Percentiles rank a stretch among this genome's conserved stretches.
These are phyloP conservation scores for Physcia stellaris DNA, from an alignment of 495 filamentous ascomycete species.

Conservation along the genomic window DNA sequence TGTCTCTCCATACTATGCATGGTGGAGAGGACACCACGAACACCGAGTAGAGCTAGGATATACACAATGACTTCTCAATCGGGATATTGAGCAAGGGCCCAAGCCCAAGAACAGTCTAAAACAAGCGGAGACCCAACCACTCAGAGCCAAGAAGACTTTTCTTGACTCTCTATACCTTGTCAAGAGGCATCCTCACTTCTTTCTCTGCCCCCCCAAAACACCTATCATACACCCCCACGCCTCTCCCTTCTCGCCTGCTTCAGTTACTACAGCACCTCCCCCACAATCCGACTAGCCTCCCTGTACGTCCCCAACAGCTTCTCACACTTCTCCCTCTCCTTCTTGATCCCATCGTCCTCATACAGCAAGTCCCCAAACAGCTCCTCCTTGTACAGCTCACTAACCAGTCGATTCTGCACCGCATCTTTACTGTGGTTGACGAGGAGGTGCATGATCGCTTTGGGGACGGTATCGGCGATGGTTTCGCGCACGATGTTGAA, in stretches of 20 bases:
- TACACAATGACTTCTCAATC: too few relatives aligned
- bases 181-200: too few relatives aligned
- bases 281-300: conserved; percentile 93
- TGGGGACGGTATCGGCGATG: conserved; percentile 95
- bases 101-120: too few relatives aligned
- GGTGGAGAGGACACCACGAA: too few relatives aligned
- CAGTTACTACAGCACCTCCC: conserved; percentile 68
- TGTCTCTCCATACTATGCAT: too few relatives aligned
- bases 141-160: too few relatives aligned
- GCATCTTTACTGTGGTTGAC: conserved; percentile 97
- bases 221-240: not conserved
- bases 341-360: conserved; percentile 93
- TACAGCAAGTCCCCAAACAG: conserved; percentile 88
- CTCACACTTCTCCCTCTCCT: conserved; percentile 96
- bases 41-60: too few relatives aligned
- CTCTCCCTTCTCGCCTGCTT: conserved; percentile 17
- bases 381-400: conserved; percentile 87
- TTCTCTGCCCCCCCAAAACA: not conserved
- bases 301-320: conserved; percentile 85
- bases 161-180: too few relatives aligned
- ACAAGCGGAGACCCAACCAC: too few relatives aligned
- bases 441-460: conserved; percentile 96
- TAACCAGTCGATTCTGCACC: conserved; percentile 91
- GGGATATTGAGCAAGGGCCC: too few relatives aligned
- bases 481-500: conserved; percentile 97